phyloP scores from a whole-genome alignment of 2,329 filamentous ascomycete species.

The Davidsoniella virescens region DNA sequence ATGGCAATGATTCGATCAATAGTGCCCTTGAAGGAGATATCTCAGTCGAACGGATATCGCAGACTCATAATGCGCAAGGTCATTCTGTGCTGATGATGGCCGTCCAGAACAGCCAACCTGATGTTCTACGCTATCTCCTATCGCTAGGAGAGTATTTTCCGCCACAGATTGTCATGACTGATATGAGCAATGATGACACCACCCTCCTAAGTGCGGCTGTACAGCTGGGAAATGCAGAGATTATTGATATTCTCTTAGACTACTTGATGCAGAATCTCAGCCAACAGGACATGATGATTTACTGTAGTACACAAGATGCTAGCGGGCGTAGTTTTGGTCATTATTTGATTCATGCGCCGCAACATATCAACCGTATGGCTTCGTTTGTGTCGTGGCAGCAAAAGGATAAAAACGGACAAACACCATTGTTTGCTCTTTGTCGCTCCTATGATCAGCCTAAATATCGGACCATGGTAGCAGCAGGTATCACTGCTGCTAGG shows the following conservation, averaged over 20 bases:
- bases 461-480: slow-evolving; percentile 76
- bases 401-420: slow-evolving; percentile 91
- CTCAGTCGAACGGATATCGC: slow-evolving; percentile 61
- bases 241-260: slow-evolving; percentile 60
- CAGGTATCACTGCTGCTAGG: slow-evolving; percentile 60
- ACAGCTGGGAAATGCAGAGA: slow-evolving; percentile 59
- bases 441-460: slow-evolving; percentile 85
- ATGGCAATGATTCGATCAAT: slow-evolving; percentile 57
- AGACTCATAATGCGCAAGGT: slow-evolving; percentile 53
- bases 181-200: slow-evolving; percentile 78
- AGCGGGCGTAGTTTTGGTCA: slow-evolving; percentile 86
- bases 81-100: slow-evolving; percentile 86
- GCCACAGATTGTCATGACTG: slow-evolving; percentile 53
- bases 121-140: slow-evolving; percentile 64
- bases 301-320: slow-evolving; percentile 61
- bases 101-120: slow-evolving; percentile 53
- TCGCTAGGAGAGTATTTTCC: slow-evolving; percentile 63
- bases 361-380: slow-evolving; percentile 62
- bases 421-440: slow-evolving; percentile 88
- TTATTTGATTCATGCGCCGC: slow-evolving; percentile 84
- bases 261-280: slow-evolving; percentile 46
- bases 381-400: slow-evolving; percentile 71
- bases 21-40: slow-evolving; percentile 71
- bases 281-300: slow-evolving; percentile 41
- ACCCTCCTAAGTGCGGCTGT: slow-evolving; percentile 81